phyloP scores from a whole-genome alignment of 345 rosid species.

The Moricandia arvensis region DNA sequence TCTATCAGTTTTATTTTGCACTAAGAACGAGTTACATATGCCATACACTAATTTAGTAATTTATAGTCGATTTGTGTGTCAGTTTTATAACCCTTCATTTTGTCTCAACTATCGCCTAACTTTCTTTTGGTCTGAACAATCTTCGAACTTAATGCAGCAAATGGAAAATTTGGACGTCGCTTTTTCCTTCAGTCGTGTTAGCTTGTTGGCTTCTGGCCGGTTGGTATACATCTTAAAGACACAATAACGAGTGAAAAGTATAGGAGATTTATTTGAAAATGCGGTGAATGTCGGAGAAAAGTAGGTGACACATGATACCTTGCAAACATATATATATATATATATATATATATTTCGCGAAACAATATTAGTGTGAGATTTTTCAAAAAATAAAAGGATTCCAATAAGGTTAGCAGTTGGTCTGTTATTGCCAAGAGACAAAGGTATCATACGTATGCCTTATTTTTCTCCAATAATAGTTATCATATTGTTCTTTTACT shows the following conservation, averaged over 20 bases:
- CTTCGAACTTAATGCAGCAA: slow-evolving; percentile 7
- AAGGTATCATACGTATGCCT: slow-evolving; percentile 26
- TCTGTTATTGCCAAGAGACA: slow-evolving; percentile 28
- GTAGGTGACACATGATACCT: slow-evolving; percentile 23
- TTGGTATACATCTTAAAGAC: slow-evolving; percentile 19
- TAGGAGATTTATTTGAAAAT: slow-evolving; percentile 1
- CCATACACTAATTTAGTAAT: neutral
- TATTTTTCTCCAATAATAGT: slow-evolving; percentile 13
- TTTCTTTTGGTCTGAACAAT: slow-evolving; percentile 19
- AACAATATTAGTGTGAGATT: no score
- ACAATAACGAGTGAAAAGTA: slow-evolving; percentile 24
- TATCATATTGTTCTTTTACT: slow-evolving; percentile 29
- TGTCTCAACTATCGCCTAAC: slow-evolving; percentile 9
- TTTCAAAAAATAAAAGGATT: neutral
- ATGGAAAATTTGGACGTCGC: slow-evolving; percentile 19
- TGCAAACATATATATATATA: neutral
- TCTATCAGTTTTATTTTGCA: neutral
- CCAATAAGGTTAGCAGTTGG: slow-evolving; percentile 28
- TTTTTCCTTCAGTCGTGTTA: slow-evolving; percentile 19
- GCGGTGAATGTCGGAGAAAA: slow-evolving; percentile 34
- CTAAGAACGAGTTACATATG: neutral
- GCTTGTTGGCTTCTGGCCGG: slow-evolving; percentile 33
- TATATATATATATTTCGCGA: no score
- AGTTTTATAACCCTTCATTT: neutral
- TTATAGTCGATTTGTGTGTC: neutral